A percentile compares a stretch with the other conserved stretches of the same genome.
Conservation (phyloP, 805 yeast species). For the Tetrapisispora namnaoensis region DNA sequence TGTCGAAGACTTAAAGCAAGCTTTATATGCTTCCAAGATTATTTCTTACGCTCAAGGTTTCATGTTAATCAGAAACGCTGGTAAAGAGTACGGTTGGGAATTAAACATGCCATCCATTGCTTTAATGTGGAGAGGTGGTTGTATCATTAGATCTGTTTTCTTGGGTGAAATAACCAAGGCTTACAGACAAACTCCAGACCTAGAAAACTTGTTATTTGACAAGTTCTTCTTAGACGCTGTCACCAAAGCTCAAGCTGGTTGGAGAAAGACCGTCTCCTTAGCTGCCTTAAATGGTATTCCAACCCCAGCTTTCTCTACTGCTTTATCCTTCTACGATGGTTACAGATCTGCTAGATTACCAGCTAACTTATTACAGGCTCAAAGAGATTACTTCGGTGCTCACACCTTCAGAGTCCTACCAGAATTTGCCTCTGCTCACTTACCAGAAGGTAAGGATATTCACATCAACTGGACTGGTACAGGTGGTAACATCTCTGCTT, state of each 20-base stretch:
- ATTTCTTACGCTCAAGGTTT: slow-evolving; percentile 99
- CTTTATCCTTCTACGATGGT: slow-evolving; percentile 96
- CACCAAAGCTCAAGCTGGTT: slow-evolving; percentile 85
- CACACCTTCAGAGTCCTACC: slow-evolving; percentile 96
- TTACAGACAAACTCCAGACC: slow-evolving; percentile 83
- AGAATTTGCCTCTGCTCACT: slow-evolving; percentile 62
- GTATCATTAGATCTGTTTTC: slow-evolving; percentile 98
- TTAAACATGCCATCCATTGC: slow-evolving; percentile 97
- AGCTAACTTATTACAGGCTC: slow-evolving; percentile 97
- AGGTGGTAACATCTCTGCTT: slow-evolving; percentile 96
- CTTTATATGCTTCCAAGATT: slow-evolving; percentile 95
- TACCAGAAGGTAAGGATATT: slow-evolving; percentile 74
- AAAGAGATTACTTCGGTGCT: slow-evolving; percentile 99
- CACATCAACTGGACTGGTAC: slow-evolving; percentile 99
- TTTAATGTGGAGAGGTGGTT: slow-evolving; percentile 99
- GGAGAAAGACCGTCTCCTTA: slow-evolving; percentile 81
- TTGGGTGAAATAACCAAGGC: slow-evolving; percentile 95
- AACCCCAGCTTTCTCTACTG: slow-evolving; percentile 96
- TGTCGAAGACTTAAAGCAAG: slow-evolving; percentile 93
- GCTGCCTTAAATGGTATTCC: slow-evolving; percentile 86
- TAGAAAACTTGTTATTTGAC: slow-evolving; percentile 92
- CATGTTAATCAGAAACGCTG: slow-evolving; percentile 98
- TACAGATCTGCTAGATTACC: slow-evolving; percentile 93
- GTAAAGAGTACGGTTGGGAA: slow-evolving; percentile 92
- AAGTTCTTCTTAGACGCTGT: slow-evolving; percentile 90